Percentiles rank a stretch among this genome's conserved stretches.
phyloP scores from a whole-genome alignment of 495 filamentous ascomycete species.

The Neurospora sublineolata region DNA sequence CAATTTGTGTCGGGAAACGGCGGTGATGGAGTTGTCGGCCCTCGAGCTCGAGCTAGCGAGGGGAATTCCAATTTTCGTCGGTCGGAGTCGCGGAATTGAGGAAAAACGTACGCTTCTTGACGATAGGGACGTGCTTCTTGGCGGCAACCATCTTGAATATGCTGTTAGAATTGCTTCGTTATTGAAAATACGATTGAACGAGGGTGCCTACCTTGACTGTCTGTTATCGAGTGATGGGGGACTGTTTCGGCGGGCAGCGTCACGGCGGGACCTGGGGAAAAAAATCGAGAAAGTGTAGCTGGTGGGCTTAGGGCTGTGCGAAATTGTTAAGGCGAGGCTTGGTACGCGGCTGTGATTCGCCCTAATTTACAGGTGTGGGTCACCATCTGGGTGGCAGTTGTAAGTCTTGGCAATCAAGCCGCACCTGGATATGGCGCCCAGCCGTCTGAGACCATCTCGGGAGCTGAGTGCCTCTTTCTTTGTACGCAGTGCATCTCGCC shows the following conservation, averaged over 20 bases:
- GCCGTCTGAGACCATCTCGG: not conserved
- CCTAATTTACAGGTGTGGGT: not conserved
- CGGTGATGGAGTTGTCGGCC: conserved; percentile 3
- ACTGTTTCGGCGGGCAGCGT: conserved; percentile 22
- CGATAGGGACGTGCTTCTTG: conserved; percentile 97
- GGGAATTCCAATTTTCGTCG: conserved; percentile 7
- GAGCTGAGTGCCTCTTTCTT: not conserved
- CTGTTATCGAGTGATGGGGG: conserved; percentile 32
- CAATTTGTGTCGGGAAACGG: not conserved
- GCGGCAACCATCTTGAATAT: conserved; percentile 79
- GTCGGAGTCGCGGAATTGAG: conserved; percentile 6
- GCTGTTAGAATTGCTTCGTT: conserved; percentile 20
- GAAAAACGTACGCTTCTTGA: conserved; percentile 88
- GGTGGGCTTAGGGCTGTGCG: conserved; percentile 26
- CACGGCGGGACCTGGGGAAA: conserved; percentile 23
- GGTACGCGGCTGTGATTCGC: not conserved
- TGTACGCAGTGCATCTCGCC: not conserved
- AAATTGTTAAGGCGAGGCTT: conserved; percentile 17
- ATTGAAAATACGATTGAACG: conserved; percentile 1
- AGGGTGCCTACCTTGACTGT: conserved; percentile 34
- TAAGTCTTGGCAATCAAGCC: not conserved
- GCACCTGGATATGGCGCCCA: not conserved
- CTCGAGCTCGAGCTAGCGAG: conserved; percentile 1
- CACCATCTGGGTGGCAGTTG: not conserved
- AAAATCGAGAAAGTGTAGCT: conserved; percentile 27